phyloP scores from a whole-genome alignment of 75 land plant species.

The Ceratopteris richardii region DNA sequence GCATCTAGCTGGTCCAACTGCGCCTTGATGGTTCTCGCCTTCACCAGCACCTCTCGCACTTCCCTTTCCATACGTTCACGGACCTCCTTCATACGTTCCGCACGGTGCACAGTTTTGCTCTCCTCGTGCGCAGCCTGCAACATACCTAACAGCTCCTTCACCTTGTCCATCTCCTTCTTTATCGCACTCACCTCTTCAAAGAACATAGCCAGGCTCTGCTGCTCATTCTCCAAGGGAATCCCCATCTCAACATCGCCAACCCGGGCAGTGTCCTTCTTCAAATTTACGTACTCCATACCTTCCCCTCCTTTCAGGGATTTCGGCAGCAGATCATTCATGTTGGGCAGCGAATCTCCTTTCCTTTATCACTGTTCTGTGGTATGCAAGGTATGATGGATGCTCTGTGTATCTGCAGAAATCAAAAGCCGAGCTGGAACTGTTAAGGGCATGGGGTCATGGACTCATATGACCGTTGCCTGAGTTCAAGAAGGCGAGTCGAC shows the following conservation, averaged over 20 bases:
- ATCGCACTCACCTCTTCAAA: conserved; percentile 38
- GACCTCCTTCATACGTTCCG: conserved; percentile 28
- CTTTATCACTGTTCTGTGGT: no score
- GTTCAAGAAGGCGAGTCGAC: no score
- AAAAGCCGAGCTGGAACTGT: no score
- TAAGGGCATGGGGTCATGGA: no score
- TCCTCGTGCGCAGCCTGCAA: conserved; percentile 37
- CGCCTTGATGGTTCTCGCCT: conserved; percentile 37
- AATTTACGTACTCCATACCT: no score
- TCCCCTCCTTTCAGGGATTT: no score
- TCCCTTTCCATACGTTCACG: conserved; percentile 43
- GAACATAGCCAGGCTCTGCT: conserved; percentile 35
- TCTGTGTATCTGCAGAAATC: no score
- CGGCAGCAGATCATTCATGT: no score
- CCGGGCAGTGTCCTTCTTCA: no score
- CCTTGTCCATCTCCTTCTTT: conserved; percentile 28
- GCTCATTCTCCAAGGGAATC: background rate
- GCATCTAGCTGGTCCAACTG: conserved; percentile 39
- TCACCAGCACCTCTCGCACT: conserved; percentile 20
- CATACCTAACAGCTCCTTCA: conserved; percentile 14
- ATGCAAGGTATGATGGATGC: no score
- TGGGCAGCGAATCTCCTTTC: no score
- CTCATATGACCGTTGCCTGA: no score
- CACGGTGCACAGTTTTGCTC: conserved; percentile 29
- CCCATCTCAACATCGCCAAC: background rate